phyloP scores from a whole-genome alignment of 2,329 filamentous ascomycete genomes.

The Exophiala oligosperma region DNA sequence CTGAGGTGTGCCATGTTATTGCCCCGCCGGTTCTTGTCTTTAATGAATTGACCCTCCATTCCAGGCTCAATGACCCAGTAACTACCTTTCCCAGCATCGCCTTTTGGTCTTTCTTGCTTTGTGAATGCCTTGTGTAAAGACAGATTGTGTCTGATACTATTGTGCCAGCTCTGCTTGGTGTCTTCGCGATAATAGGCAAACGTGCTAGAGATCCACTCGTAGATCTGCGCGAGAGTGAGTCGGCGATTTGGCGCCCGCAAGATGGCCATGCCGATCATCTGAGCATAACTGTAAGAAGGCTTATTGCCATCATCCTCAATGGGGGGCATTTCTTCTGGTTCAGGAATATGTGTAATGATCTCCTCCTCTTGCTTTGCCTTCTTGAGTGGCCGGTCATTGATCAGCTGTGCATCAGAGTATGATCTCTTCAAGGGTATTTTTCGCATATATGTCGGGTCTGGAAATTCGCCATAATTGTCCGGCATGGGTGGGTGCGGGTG shows the following conservation, averaged over 20 bases:
- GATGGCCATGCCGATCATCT: conserved; percentile 95
- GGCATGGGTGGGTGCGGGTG: conserved; percentile 40
- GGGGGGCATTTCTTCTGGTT: conserved; percentile 75
- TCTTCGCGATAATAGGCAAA: conserved; percentile 87
- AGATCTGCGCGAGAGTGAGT: conserved; percentile 90
- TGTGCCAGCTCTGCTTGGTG: conserved; percentile 79
- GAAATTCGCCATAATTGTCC: conserved; percentile 49
- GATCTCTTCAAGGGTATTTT: conserved; percentile 56
- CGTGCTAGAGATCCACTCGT: conserved; percentile 98
- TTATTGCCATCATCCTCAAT: conserved; percentile 86
- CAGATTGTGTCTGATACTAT: conserved; percentile 97
- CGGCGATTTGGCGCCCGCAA: conserved; percentile 79
- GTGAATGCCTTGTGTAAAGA: conserved; percentile 96
- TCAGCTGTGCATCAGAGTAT: conserved; percentile 70
- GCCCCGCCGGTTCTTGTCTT: conserved; percentile 64
- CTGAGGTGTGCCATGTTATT: conserved; percentile 42
- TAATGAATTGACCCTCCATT: conserved; percentile 84
- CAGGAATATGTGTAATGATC: conserved; percentile 57
- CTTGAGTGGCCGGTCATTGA: conserved; percentile 70
- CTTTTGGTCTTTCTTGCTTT: conserved; percentile 93
- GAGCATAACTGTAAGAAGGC: conserved; percentile 89
- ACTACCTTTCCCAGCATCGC: conserved; percentile 95
- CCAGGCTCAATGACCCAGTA: conserved; percentile 95
- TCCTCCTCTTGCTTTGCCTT: conserved; percentile 63
- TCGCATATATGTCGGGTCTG: conserved; percentile 46